Evolutionary conservation across 192 early-diverging fungal species (phyloP).

Genomic region (Backusella luteola): DNA sequence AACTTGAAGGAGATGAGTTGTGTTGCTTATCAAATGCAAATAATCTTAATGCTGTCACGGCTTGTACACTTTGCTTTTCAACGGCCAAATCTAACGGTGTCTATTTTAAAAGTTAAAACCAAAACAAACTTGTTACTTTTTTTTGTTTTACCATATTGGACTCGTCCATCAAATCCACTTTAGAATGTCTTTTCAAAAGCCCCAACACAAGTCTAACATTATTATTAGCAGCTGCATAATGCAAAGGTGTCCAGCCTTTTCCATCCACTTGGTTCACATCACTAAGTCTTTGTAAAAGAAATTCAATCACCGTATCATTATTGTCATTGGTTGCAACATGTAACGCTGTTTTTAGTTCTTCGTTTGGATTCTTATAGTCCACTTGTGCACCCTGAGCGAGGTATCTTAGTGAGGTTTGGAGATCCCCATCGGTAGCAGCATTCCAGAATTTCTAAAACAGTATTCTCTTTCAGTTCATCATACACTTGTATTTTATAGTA

Average conservation of each 20-base stretch:
- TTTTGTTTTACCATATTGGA: constrained; percentile 51
- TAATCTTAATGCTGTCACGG: constrained; percentile 23
- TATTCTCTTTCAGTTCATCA: background rate
- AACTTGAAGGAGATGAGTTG: constrained; percentile 34
- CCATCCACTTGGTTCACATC: constrained; percentile 64
- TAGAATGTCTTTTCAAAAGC: constrained; percentile 71
- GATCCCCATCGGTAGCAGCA: constrained; percentile 54
- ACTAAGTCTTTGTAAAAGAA: constrained; percentile 77
- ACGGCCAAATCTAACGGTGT: constrained; percentile 54
- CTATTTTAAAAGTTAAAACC: constrained; percentile 26
- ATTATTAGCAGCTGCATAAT: constrained; percentile 73
- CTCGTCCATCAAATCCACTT: constrained; percentile 70
- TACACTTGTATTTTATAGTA: too few species aligned
- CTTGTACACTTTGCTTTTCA: background rate
- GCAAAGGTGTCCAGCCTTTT: constrained; percentile 68
- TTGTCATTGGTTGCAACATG: constrained; percentile 61
- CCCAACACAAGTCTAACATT: constrained; percentile 65
- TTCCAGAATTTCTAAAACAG: constrained; percentile 52
- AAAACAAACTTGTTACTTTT: background rate
- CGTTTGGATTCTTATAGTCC: constrained; percentile 60
- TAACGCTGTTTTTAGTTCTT: constrained; percentile 59
- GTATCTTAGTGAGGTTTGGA: constrained; percentile 55
- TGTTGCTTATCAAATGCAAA: constrained; percentile 44
- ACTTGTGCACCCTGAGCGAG: constrained; percentile 75
- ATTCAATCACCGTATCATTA: constrained; percentile 74